These are phyloP conservation scores for Boletus subcaerulescens DNA, from an alignment of 768 basidiomycete genomes.

Conservation along the genomic window DNA sequence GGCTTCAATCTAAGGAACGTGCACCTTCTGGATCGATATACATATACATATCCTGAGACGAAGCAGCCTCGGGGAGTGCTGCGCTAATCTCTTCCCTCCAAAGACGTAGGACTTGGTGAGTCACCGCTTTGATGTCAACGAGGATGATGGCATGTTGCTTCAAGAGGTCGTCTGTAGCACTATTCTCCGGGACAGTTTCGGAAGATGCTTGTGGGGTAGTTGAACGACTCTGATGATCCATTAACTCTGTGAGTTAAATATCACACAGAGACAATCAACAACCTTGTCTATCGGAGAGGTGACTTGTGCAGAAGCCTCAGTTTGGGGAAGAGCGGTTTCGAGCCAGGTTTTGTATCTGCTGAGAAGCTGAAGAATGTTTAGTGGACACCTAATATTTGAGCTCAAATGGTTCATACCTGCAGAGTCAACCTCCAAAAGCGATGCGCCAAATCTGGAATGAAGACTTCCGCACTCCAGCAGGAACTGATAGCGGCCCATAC, in stretches of 20 bases:
- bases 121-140: constrained; percentile 62
- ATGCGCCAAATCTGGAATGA: constrained; percentile 74
- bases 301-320: constrained; percentile 38
- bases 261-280: constrained; percentile 15
- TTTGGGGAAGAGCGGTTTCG: constrained; percentile 46
- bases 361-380: constrained; percentile 53
- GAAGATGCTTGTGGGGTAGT: constrained; percentile 49
- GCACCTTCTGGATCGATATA: constrained; percentile 50
- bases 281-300: constrained; percentile 37
- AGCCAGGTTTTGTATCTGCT: constrained; percentile 81
- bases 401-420: constrained; percentile 53
- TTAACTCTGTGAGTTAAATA: background rate
- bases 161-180: constrained; percentile 63
- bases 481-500: constrained; percentile 69
- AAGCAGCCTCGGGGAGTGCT: constrained; percentile 50
- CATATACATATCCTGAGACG: constrained; percentile 34
- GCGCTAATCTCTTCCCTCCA: constrained; percentile 68
- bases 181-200: constrained; percentile 53
- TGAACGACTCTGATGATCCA: constrained; percentile 40
- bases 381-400: background rate
- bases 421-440: constrained; percentile 91
- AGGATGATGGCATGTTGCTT: constrained; percentile 66
- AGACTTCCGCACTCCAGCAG: constrained; percentile 88
- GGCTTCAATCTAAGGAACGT: constrained; percentile 2
- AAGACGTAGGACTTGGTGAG: constrained; percentile 48